Conservation (phyloP, 2,329 filamentous ascomycete species). For the Malbranchea zuffiana region DNA sequence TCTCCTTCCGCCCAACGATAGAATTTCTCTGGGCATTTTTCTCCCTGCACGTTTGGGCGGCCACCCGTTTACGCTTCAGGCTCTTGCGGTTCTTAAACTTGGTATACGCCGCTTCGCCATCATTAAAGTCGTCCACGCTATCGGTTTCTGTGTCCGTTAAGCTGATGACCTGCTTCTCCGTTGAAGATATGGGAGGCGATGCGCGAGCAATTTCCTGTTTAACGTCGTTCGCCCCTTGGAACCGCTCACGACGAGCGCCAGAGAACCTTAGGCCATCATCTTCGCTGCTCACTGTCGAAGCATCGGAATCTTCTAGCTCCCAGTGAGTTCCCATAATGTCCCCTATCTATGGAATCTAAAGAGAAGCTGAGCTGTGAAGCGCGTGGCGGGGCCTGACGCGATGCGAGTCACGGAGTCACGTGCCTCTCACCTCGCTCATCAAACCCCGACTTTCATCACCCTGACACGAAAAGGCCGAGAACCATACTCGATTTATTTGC, state of each 20-base stretch:
- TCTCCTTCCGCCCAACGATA: slow-evolving; percentile 26
- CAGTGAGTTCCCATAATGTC: slow-evolving; percentile 19
- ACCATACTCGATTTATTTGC: too few species aligned
- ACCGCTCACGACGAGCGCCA: neutral
- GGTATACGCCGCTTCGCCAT: slow-evolving; percentile 43
- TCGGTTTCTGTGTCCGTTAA: slow-evolving; percentile 21
- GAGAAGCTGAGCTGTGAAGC: neutral
- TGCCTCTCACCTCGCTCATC: too few species aligned
- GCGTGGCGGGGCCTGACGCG: too few species aligned
- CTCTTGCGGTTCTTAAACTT: slow-evolving; percentile 53
- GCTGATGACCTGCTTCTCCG: slow-evolving; percentile 10
- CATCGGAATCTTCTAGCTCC: slow-evolving; percentile 20
- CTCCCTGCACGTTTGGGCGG: slow-evolving; percentile 38
- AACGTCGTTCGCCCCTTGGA: neutral
- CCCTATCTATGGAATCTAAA: neutral
- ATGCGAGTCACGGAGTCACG: too few species aligned
- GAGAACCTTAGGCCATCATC: slow-evolving; percentile 36
- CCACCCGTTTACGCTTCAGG: slow-evolving; percentile 42
- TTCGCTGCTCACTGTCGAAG: slow-evolving; percentile 21
- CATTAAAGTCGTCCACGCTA: slow-evolving; percentile 28
- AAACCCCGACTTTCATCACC: too few species aligned
- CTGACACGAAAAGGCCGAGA: too few species aligned
- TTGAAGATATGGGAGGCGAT: slow-evolving; percentile 9
- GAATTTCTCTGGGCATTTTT: slow-evolving; percentile 37
- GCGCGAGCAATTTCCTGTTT: neutral